Conservation (phyloP, 306 rosid genomes). For the Rosa persica region DNA sequence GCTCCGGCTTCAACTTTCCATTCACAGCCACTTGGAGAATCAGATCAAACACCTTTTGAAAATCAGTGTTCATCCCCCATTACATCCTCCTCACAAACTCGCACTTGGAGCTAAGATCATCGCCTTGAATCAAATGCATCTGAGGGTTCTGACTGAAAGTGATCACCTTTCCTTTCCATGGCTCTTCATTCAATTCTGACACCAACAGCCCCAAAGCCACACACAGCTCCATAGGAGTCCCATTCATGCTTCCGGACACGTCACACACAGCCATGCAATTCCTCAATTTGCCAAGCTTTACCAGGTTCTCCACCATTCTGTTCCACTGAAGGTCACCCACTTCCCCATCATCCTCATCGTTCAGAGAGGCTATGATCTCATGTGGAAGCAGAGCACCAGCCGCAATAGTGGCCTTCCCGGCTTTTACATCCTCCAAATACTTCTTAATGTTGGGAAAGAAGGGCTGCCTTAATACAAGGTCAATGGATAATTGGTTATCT, state of each 20-base stretch:
- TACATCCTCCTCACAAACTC: conserved; percentile 21
- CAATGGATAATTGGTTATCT: no score
- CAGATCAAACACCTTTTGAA: conserved; percentile 42
- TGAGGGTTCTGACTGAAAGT: conserved; percentile 28
- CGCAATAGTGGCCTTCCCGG: conserved; percentile 37
- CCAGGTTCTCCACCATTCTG: not conserved
- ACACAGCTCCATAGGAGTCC: conserved; percentile 42
- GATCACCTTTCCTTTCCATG: conserved; percentile 47
- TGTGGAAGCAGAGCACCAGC: conserved; percentile 49
- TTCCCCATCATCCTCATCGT: conserved; percentile 13
- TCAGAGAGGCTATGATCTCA: conserved; percentile 29
- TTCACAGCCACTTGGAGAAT: conserved; percentile 34
- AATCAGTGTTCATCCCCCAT: conserved; percentile 22
- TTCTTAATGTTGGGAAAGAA: no score
- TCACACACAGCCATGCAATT: conserved; percentile 41
- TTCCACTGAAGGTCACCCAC: conserved; percentile 43
- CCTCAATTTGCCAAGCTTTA: conserved; percentile 31
- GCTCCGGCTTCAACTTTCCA: conserved; percentile 31
- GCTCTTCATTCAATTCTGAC: conserved; percentile 42
- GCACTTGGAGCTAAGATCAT: conserved; percentile 15
- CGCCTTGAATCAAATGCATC: conserved; percentile 38
- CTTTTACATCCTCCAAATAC: conserved; percentile 26
- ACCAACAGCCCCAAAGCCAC: conserved; percentile 40
- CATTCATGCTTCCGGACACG: conserved; percentile 33
- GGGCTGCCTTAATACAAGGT: no score